Evolutionary conservation across 2,329 filamentous ascomycete species (phyloP).

Genomic region (Akanthomyces uredinophilus): DNA sequence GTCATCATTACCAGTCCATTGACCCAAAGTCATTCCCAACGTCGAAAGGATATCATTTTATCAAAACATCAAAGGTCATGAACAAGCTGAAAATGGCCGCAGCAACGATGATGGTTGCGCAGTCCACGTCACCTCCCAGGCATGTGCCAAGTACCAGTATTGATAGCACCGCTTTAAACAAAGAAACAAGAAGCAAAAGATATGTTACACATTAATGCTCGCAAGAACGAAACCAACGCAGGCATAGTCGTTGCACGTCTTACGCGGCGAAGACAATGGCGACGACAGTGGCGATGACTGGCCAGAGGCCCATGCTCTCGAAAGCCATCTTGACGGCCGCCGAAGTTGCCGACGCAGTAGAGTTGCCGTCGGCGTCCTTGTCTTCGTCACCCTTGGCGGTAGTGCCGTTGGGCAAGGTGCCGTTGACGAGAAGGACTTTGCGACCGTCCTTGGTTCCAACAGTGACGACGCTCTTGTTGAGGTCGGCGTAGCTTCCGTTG

Average conservation of each 20-base stretch:
- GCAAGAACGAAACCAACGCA: not conserved
- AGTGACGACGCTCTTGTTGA: constrained; percentile 59
- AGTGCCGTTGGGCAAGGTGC: constrained; percentile 66
- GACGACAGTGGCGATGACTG: constrained; percentile 38
- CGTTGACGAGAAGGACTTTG: constrained; percentile 64
- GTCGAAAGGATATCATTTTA: constrained; percentile 11
- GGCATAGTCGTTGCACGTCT: constrained; percentile 8
- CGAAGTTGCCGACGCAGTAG: constrained; percentile 29
- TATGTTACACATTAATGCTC: constrained; percentile 8
- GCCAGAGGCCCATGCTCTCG: constrained; percentile 45
- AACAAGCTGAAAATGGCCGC: not conserved
- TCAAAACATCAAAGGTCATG: not conserved
- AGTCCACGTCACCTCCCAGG: not conserved
- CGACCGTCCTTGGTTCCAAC: constrained; percentile 60
- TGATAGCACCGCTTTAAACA: not conserved
- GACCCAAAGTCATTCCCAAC: not conserved
- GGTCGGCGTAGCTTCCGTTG: constrained; percentile 52
- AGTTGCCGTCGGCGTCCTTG: constrained; percentile 38
- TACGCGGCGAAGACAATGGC: constrained; percentile 41
- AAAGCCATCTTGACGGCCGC: constrained; percentile 28
- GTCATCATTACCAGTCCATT: not conserved
- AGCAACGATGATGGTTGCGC: not conserved
- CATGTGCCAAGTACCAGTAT: not conserved
- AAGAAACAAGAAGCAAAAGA: not conserved
- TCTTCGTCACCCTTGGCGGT: constrained; percentile 34